These are phyloP conservation scores for Phytophthora sojae DNA, from an alignment of 352 stramenopile genomes.

Conservation along the genomic window DNA sequence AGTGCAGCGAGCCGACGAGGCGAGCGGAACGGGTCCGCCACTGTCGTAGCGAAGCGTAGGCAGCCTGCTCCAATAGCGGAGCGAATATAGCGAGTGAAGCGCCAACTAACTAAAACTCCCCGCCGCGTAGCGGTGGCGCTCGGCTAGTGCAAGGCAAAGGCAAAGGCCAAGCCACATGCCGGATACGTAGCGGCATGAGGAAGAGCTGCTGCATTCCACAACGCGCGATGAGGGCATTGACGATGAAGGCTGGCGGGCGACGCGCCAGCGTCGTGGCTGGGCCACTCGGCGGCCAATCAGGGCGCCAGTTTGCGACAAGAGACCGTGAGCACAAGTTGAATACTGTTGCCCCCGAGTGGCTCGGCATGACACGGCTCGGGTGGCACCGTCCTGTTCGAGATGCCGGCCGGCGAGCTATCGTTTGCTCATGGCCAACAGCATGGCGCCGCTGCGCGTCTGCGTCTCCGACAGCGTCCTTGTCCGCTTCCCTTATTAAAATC, in stretches of 20 bases:
- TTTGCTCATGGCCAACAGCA: conserved; percentile 13
- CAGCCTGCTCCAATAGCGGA: no score
- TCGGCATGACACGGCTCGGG: conserved; percentile 8
- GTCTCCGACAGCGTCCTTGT: neutral
- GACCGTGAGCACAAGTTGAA: conserved; percentile 11
- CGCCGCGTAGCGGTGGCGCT: no score
- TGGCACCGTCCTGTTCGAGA: conserved; percentile 1
- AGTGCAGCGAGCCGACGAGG: no score
- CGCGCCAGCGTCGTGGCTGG: conserved; percentile 24
- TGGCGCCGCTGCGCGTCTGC: conserved; percentile 12
- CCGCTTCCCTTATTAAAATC: conserved; percentile 9
- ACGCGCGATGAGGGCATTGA: conserved; percentile 7
- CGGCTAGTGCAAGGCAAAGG: neutral
- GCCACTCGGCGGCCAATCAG: conserved; percentile 22
- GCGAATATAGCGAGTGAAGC: no score
- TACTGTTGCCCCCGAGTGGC: neutral
- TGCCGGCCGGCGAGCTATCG: neutral
- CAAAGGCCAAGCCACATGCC: neutral
- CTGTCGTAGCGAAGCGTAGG: no score
- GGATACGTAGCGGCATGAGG: neutral
- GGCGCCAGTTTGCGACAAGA: conserved; percentile 14
- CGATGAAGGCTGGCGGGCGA: conserved; percentile 16
- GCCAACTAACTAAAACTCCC: no score
- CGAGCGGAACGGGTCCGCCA: no score
- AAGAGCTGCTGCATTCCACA: neutral